A percentile compares a stretch with the other conserved stretches of the same genome.
Conservation (phyloP, 2,329 filamentous ascomycete genomes). For the Tothia fuscella region DNA sequence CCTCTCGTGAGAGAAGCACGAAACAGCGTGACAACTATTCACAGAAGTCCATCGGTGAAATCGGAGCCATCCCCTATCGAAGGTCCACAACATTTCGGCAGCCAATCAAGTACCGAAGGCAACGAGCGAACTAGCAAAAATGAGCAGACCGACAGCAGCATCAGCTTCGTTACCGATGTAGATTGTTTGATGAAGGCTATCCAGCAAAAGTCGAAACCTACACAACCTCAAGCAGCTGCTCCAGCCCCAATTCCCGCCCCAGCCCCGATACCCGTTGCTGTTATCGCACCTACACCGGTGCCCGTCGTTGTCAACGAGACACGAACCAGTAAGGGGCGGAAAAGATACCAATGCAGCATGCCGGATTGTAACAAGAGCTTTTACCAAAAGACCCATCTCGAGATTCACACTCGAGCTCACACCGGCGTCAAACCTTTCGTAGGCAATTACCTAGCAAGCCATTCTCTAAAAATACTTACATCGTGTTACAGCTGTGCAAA, state of each 20-base stretch:
- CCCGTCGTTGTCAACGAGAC: conserved; percentile 17
- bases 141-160: conserved; percentile 32
- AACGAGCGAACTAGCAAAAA: no score
- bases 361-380: conserved; percentile 71
- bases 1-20: conserved; percentile 21
- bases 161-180: conserved; percentile 67
- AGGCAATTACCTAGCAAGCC: conserved; percentile 25
- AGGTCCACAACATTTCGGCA: conserved; percentile 14
- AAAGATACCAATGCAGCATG: conserved; percentile 61
- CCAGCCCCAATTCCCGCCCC: conserved; percentile 11
- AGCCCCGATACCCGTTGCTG: conserved; percentile 5
- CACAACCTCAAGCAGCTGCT: conserved; percentile 22
- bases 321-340: conserved; percentile 36
- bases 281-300: conserved; percentile 16
- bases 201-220: conserved; percentile 49
- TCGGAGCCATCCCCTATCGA: conserved; percentile 20
- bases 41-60: conserved; percentile 28
- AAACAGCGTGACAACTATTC: conserved; percentile 17
- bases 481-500: conserved; percentile 44
- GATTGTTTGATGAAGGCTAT: conserved; percentile 85
- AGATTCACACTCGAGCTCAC: conserved; percentile 79
- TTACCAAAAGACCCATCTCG: conserved; percentile 81
- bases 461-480: conserved; percentile 14
- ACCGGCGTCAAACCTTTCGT: conserved; percentile 87
- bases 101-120: conserved; percentile 17